These are phyloP conservation scores for Chaetomium sp. DNA, from an alignment of 2,329 filamentous ascomycete species.

Conservation along the genomic window DNA sequence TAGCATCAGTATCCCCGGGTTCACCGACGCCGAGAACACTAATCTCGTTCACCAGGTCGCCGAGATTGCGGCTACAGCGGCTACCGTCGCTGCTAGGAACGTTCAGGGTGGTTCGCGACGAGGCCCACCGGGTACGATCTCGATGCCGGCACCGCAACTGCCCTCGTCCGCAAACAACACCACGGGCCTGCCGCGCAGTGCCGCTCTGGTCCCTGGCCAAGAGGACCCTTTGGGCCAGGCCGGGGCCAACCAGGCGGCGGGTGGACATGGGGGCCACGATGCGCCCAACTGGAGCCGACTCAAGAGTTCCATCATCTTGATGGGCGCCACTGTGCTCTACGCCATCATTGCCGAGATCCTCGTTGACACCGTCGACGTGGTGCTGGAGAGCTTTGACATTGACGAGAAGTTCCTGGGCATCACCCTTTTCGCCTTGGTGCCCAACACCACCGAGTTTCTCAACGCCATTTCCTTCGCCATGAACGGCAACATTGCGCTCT, in stretches of 20 bases:
- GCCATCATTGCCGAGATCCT: constrained; percentile 97
- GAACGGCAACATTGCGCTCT: constrained; percentile 98
- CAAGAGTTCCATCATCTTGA: constrained; percentile 84
- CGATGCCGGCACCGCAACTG: constrained; percentile 16
- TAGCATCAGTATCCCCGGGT: constrained; percentile 54
- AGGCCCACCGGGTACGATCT: constrained; percentile 10
- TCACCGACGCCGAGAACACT: constrained; percentile 77
- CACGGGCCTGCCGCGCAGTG: constrained; percentile 30
- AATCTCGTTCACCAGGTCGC: constrained; percentile 78
- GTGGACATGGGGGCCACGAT: constrained; percentile 73
- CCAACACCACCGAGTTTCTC: constrained; percentile 96
- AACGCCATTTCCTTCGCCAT: constrained; percentile 99
- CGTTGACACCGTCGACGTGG: constrained; percentile 95
- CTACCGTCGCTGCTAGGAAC: constrained; percentile 78
- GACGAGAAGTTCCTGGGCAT: constrained; percentile 98
- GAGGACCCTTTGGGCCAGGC: constrained; percentile 39
- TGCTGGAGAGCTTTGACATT: constrained; percentile 80
- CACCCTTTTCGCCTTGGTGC: constrained; percentile 91
- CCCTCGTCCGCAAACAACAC: constrained; percentile 18
- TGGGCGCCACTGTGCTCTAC: constrained; percentile 84
- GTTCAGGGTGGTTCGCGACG: constrained; percentile 30
- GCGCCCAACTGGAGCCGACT: constrained; percentile 95
- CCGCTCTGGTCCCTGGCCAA: constrained; percentile 35
- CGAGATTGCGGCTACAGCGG: constrained; percentile 88
- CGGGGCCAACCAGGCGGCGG: constrained; percentile 29